Evolutionary conservation across 2,329 filamentous ascomycete species (phyloP), one percentile per base, ranked within the genome.

Genomic region (Sodiomyces alkalinus): DNA sequence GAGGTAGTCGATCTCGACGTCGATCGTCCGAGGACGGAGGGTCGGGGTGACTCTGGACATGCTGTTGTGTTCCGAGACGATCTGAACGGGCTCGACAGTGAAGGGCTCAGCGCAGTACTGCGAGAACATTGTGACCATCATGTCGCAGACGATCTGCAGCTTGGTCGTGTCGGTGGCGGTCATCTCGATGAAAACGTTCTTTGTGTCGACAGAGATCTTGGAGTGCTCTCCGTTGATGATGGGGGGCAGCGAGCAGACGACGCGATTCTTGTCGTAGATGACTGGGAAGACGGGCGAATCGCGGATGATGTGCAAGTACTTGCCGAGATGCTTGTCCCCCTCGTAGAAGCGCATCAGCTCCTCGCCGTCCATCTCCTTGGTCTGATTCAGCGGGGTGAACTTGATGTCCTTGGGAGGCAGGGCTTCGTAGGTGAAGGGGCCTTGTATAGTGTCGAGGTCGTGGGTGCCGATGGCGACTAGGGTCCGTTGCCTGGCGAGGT

Each of bases 221-320:
- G 86, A 94, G 58, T 90, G 86, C 47, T 98, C 73, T 45, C 86
- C 74, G 60, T 98, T 98, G 64, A 98, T 98, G 44, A 98, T 96
- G 12, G 90, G 90, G 2, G 90, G 90, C 44, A 98, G 66, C 6
- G 87, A 96, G 58, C 90, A 87, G 19, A 98, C 85, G 24, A 71
- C 73, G 23, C 74, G 68, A 48, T 93, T 80, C 29, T 82, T 71
- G 51, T 98, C 90, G 53, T 85, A 87, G 47, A 98, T 92, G 46
- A 92, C 85, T 14, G 90, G 90, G 52, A 98, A 98, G 23, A 93
- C 79, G 5, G 86, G 82, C 27, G 81, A 81, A 54, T 96, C 87
- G 37, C 78, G 74, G 50, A 98, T 92, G 44, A 98, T 98, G 58
- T 86, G 82, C 24, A 98, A 69, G 56, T 79, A 98, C 45, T 77